phyloP scores from a whole-genome alignment of 2,329 filamentous ascomycete genomes.

The Diaporthe batatas region DNA sequence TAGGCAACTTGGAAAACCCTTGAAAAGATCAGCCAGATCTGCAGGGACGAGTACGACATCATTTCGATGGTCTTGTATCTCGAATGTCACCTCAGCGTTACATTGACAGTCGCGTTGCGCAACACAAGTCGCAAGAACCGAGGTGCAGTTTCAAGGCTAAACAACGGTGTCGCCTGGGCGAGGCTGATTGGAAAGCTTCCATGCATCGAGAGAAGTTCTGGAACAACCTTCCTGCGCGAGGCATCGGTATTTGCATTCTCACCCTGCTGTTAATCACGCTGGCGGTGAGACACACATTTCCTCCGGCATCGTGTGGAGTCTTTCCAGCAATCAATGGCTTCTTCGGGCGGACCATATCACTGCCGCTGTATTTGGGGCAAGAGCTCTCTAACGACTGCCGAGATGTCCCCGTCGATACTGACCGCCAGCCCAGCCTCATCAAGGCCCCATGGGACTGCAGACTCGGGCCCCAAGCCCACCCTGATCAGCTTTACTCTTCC shows the following conservation, averaged over 20 bases:
- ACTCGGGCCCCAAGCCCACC: conserved; percentile 43
- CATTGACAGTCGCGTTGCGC: not conserved
- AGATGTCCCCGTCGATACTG: conserved; percentile 43
- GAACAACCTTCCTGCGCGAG: not conserved
- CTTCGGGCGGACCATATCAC: not conserved
- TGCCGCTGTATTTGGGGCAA: not conserved
- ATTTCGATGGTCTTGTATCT: not conserved
- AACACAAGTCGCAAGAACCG: not conserved
- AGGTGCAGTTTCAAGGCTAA: conserved; percentile 19
- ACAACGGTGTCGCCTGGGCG: conserved; percentile 9
- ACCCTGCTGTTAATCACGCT: not conserved
- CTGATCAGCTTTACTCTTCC: conserved; percentile 43
- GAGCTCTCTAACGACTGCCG: conserved; percentile 27
- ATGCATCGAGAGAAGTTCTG: conserved; percentile 1
- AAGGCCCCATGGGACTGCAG: conserved; percentile 41
- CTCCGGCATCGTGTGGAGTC: not conserved
- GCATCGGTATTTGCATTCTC: not conserved
- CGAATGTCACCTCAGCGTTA: conserved; percentile 6
- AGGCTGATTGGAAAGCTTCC: conserved; percentile 4
- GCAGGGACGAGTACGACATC: conserved; percentile 24
- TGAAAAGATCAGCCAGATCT: conserved; percentile 22
- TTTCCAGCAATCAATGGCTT: conserved; percentile 4
- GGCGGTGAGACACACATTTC: not conserved
- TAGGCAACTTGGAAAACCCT: not conserved
- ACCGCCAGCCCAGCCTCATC: conserved; percentile 42